phyloP scores from a whole-genome alignment of 352 stramenopile species.

The Phytophthora pseudosyringae region DNA sequence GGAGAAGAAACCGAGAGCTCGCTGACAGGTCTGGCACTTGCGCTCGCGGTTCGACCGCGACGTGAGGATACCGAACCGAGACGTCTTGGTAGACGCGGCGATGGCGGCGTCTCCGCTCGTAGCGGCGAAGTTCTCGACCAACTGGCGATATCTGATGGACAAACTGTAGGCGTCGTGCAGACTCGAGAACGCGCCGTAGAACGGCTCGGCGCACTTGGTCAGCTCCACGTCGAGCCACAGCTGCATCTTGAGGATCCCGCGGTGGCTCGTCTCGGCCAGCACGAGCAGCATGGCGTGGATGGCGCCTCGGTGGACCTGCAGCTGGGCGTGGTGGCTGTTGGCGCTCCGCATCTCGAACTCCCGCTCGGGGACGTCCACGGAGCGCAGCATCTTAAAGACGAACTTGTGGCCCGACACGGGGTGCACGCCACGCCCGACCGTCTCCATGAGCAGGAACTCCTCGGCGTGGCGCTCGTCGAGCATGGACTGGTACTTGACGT shows the following conservation, averaged over 20 bases:
- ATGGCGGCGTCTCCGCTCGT: slow-evolving; percentile 40
- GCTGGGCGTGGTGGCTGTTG: slow-evolving; percentile 51
- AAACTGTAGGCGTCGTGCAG: slow-evolving; percentile 77
- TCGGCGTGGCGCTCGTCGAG: slow-evolving; percentile 62
- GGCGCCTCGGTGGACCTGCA: slow-evolving; percentile 57
- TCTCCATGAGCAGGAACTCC: slow-evolving; percentile 73
- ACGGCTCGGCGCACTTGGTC: slow-evolving; percentile 55
- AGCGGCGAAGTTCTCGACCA: slow-evolving; percentile 55
- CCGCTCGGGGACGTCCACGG: slow-evolving; percentile 53
- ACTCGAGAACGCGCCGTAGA: slow-evolving; percentile 64
- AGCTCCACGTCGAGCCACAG: slow-evolving; percentile 75
- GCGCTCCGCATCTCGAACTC: slow-evolving; percentile 52
- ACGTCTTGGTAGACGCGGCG: slow-evolving; percentile 34
- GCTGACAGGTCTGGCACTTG: slow-evolving; percentile 73
- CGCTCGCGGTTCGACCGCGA: slow-evolving; percentile 48
- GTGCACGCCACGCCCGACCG: slow-evolving; percentile 53
- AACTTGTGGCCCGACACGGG: slow-evolving; percentile 48
- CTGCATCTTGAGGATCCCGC: slow-evolving; percentile 70
- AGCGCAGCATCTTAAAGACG: slow-evolving; percentile 70
- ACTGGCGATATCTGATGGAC: slow-evolving; percentile 62
- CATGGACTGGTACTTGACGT: slow-evolving; percentile 75
- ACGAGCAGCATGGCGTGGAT: slow-evolving; percentile 71
- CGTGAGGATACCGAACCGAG: slow-evolving; percentile 35
- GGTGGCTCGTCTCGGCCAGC: slow-evolving; percentile 61
- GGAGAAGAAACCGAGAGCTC: slow-evolving; percentile 61